Base-by-base conservation (phyloP, 2,329 filamentous ascomycete species). In the Ophiocordyceps camponoti-saundersi region DNA sequence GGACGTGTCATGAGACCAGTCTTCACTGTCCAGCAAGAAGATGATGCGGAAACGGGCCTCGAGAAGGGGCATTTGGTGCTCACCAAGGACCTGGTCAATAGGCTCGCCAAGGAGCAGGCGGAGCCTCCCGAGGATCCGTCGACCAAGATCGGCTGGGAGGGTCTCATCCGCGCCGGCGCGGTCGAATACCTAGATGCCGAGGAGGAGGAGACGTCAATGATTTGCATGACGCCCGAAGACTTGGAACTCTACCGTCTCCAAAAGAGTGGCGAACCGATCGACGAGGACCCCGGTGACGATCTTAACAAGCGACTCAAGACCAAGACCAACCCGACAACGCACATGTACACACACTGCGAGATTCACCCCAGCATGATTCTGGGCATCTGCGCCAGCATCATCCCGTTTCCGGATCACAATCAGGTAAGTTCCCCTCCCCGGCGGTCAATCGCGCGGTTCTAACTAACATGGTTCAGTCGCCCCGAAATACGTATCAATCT, bases 301-400 rank as follows among this genome's bases (percentile, higher is more conserved):
- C 78, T 83, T 43, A 90, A 95, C 58, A 81, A 82, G 61, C 82
- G 92, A 57, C 77, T 98, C 54, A 92, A 92, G 65, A 89, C 88
- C 1, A 82, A 82, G 57, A 79, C 92, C 41, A 95, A 93, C 57
- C 80, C 85, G 21, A 84, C 82, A 6, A 88, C 90, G 16, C 85
- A 93, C 65, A 87, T 83, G 58, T 96, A 90, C 73, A 98, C 92
- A 0, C 93, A 98, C 64, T 98, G 93, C 65, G 92, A 98, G 67
- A 96, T 98, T 62, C 93, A 98, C 58, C 93, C 92, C 20, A 95
- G 88, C 65, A 98, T 98, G 92, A 92, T 98, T 63, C 70, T 98
- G 47, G 92, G 92, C 61, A 94, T 98, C 53, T 98, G 93, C 61
- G 92, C 92, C 57, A 95, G 89, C 68, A 98, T 98, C 64, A 98